phyloP scores from a whole-genome alignment of 2,329 filamentous ascomycete species.

The Paraphaeosphaeria sporulosa region DNA sequence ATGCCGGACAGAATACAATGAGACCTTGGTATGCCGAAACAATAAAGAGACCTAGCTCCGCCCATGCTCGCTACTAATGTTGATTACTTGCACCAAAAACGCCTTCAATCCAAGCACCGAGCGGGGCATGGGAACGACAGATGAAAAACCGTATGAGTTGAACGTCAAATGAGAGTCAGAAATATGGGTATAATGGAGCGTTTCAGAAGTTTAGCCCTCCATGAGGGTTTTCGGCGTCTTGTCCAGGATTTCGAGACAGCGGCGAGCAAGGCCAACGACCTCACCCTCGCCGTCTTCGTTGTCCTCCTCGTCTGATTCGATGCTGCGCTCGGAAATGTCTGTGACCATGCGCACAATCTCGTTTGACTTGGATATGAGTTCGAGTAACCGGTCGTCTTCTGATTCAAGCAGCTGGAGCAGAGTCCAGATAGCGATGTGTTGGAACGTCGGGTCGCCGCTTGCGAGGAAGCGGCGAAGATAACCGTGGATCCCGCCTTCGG shows the following conservation, averaged over 20 bases:
- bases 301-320: constrained; percentile 85
- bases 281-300: constrained; percentile 92
- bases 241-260: constrained; percentile 86
- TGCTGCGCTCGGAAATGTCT: constrained; percentile 85
- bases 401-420: constrained; percentile 94
- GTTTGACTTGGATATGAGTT: constrained; percentile 85
- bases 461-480: constrained; percentile 93
- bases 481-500: constrained; percentile 92
- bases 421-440: constrained; percentile 99
- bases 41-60: constrained; percentile 41
- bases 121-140: constrained; percentile 29
- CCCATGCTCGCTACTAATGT: constrained; percentile 52
- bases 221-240: constrained; percentile 82
- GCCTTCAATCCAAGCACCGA: constrained; percentile 34
- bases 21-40: constrained; percentile 43
- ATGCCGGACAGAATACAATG: constrained; percentile 24
- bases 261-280: constrained; percentile 87
- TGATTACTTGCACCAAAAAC: constrained; percentile 39
- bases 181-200: constrained; percentile 32
- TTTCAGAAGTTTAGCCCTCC: constrained; percentile 66
- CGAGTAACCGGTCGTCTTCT: constrained; percentile 87
- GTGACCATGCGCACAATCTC: constrained; percentile 93
- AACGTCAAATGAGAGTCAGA: constrained; percentile 32
- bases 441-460: constrained; percentile 95
- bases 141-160: constrained; percentile 35